phyloP scores from a whole-genome alignment of 1,284 basidiomycete genomes.

The Omphalotus olearius region DNA sequence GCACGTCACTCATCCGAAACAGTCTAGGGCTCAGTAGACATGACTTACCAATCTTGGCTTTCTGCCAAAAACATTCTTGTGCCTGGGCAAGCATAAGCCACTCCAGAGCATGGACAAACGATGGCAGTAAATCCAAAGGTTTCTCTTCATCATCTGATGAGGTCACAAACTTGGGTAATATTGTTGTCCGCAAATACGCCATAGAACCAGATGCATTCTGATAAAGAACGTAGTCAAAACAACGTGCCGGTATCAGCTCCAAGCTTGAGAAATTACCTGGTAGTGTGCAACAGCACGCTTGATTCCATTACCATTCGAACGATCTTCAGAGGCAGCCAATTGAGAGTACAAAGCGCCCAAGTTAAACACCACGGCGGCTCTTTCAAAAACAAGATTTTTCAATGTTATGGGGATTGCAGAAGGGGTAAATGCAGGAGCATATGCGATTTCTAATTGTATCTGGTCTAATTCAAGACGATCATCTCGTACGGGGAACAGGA shows the following conservation, averaged over 20 bases:
- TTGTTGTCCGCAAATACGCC: slow-evolving; percentile 55
- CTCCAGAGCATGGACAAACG: slow-evolving; percentile 65
- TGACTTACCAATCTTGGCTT: slow-evolving; percentile 74
- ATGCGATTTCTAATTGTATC: slow-evolving; percentile 63
- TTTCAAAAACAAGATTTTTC: slow-evolving; percentile 76
- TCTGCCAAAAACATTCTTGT: slow-evolving; percentile 97
- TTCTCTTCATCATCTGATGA: slow-evolving; percentile 50
- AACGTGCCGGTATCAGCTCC: not conserved
- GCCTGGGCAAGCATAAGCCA: slow-evolving; percentile 90
- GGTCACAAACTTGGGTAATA: slow-evolving; percentile 52
- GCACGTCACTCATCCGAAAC: not conserved
- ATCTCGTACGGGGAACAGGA: not conserved
- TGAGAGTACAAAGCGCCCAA: slow-evolving; percentile 80
- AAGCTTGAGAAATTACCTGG: slow-evolving; percentile 50
- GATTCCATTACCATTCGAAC: slow-evolving; percentile 72
- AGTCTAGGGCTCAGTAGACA: not conserved
- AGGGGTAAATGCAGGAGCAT: slow-evolving; percentile 65
- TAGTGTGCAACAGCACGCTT: slow-evolving; percentile 69
- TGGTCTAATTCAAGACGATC: not conserved
- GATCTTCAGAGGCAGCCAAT: slow-evolving; percentile 61
- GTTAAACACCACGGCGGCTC: slow-evolving; percentile 78
- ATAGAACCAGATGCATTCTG: slow-evolving; percentile 79
- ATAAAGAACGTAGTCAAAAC: slow-evolving; percentile 12
- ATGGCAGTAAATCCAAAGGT: slow-evolving; percentile 61
- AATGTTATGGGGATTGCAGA: slow-evolving; percentile 58